Evolutionary conservation across 169 alveolate species (phyloP).

Genomic region (Theileria parva): DNA sequence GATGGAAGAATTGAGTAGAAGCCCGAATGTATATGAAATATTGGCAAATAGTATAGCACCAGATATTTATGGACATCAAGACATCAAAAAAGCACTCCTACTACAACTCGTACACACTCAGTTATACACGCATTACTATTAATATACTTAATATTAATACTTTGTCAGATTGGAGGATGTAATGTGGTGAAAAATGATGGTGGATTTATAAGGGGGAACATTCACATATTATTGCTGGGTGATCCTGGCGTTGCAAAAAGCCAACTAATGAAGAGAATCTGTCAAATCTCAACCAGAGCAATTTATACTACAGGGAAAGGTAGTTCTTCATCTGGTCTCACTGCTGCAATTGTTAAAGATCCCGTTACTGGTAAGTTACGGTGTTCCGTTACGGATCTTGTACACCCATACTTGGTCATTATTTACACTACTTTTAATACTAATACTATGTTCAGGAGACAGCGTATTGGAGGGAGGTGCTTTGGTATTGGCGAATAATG

Average conservation of each 20-base stretch:
- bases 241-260: slow-evolving; percentile 99
- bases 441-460: slow-evolving; percentile 54
- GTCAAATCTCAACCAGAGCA: slow-evolving; percentile 88
- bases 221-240: slow-evolving; percentile 92
- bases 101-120: slow-evolving; percentile 83
- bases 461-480: slow-evolving; percentile 97
- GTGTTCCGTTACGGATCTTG: too few species aligned
- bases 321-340: slow-evolving; percentile 95
- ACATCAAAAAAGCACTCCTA: slow-evolving; percentile 94
- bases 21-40: slow-evolving; percentile 84
- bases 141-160: slow-evolving; percentile 65
- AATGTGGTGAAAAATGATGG: slow-evolving; percentile 91
- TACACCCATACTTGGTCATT: too few species aligned
- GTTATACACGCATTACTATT: slow-evolving; percentile 81
- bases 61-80: slow-evolving; percentile 94
- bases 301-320: slow-evolving; percentile 96
- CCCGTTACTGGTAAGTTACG: slow-evolving; percentile 78
- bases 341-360: slow-evolving; percentile 98
- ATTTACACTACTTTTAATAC: not conserved
- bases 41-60: slow-evolving; percentile 96
- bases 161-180: slow-evolving; percentile 87
- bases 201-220: slow-evolving; percentile 97
- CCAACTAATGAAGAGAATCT: slow-evolving; percentile 90
- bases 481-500: slow-evolving; percentile 94
- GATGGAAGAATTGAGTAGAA: slow-evolving; percentile 71